Conservation (phyloP, 2,329 filamentous ascomycete genomes). For the Ilyonectria robusta region DNA sequence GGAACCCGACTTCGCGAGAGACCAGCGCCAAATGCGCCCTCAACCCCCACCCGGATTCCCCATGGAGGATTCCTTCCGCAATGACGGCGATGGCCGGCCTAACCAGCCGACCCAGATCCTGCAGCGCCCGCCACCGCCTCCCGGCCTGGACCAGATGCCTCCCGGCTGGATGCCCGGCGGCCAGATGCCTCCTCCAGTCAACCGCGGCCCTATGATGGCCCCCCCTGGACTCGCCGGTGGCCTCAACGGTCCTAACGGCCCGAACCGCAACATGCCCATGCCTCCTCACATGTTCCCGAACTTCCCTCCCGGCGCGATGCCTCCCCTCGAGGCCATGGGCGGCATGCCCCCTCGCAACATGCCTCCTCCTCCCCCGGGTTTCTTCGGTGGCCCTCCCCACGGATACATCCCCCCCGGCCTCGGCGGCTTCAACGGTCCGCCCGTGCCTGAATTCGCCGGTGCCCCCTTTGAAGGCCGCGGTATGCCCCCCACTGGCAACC, state of each 20-base stretch:
- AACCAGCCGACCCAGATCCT: slow-evolving; percentile 75
- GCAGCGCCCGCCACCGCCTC: slow-evolving; percentile 72
- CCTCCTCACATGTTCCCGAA: slow-evolving; percentile 74
- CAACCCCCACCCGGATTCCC: slow-evolving; percentile 65
- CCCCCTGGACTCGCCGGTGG: slow-evolving; percentile 67
- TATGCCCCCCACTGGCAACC: slow-evolving; percentile 64
- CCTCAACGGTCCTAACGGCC: slow-evolving; percentile 41
- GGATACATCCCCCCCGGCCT: slow-evolving; percentile 71
- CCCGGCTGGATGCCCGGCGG: slow-evolving; percentile 67
- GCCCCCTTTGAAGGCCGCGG: slow-evolving; percentile 69
- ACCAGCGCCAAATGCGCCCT: slow-evolving; percentile 60
- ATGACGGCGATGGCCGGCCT: slow-evolving; percentile 62
- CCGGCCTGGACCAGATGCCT: slow-evolving; percentile 73
- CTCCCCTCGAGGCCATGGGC: slow-evolving; percentile 64
- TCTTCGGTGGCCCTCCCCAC: slow-evolving; percentile 65
- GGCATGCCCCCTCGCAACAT: slow-evolving; percentile 68
- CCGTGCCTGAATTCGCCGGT: slow-evolving; percentile 62
- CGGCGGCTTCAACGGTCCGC: slow-evolving; percentile 69
- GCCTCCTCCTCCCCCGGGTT: slow-evolving; percentile 70
- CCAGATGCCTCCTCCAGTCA: slow-evolving; percentile 60
- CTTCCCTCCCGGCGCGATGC: slow-evolving; percentile 67
- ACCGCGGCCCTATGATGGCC: slow-evolving; percentile 68
- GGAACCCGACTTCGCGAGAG: slow-evolving; percentile 61
- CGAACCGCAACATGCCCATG: slow-evolving; percentile 62
- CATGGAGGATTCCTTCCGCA: slow-evolving; percentile 68